Base-by-base conservation (phyloP, 106 monocot species). In the Allium cepa region DNA sequence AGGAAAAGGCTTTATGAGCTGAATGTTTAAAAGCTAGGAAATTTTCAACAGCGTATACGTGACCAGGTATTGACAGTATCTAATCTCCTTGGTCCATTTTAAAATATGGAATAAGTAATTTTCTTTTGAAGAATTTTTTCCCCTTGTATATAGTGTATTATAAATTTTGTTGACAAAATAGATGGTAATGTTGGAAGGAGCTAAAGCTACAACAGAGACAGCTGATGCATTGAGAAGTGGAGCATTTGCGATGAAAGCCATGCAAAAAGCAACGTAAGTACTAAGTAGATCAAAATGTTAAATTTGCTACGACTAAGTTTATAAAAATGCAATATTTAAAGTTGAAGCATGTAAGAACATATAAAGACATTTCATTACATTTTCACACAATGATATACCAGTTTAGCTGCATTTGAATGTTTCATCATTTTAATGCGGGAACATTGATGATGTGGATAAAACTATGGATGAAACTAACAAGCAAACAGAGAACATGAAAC, bases 151-250 rank as follows among this genome's bases (percentile, higher is more conserved):
- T 57, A 69, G 57, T 46, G 11, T 36, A 16, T 16, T 2, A 55
- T 55, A 15, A 11, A 55, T 49, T 8, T 72, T 18, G 2, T 62
- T 50, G 28, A 17, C 69, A 46, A 46, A 50, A 71, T 64, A 96
- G 96, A 86, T 92, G 91, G 92, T 92, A 74, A 80, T 96, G 91
- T 69, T 96, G 47, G 91, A 96, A 81, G 88, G 88, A 48, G 96
- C 96, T 49, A 96, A 88, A 82, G 91, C 96, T 57, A 96, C 91
- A 62, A 92, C 91, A 17, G 91, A 96, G 60, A 96, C 96, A 60
- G 88, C 92, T 71, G 96, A 96, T 82, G 91, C 91, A 60, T 78
- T 96, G 86, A 85, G 96, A 82, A 91, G 85, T 28, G 96, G 96
- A 70, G 96, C 96, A 58, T 47, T 86, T 61, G 88, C 88, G 55